Base-by-base conservation (phyloP, 352 stramenopile genomes). In the Phytophthora gonapodyides region DNA sequence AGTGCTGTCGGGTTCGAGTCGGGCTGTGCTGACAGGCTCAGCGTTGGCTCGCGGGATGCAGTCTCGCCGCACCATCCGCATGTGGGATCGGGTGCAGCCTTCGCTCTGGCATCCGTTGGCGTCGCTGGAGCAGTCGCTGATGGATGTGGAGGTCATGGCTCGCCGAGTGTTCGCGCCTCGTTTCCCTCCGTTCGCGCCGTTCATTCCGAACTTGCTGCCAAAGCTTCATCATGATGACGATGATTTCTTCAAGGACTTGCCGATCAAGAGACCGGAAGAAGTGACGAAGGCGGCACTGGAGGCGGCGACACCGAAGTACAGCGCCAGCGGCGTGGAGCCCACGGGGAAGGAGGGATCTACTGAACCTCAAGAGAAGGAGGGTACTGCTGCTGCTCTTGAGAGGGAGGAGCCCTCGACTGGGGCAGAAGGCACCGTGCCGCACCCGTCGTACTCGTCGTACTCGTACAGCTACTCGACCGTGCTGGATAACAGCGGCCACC, bases 61-160 rank as follows among this genome's bases (percentile, higher is more conserved):
- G 19, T 68, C 69, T 63, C 65, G 67, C 1, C 60, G 57, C 7
- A 59, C 44, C 7, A 47, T 70, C 34, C 63, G 52, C n/a, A 54
- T 73, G 47, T 88, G 76, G 76, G 76, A 88, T 54, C 56, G 61
- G 9, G 78, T 88, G 33, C 67, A 67, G 54, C 72, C 78, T 6
- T 76, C 70, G 8, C 60, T 74, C 7, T 88, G 78, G 78, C 60
- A 84, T 53, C 69, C 76, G 0, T 61, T 82, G 61, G 65, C 78
- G 12, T 82, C 73, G 24, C 38, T 89, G 35, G 82, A 91, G 68
- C 80, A 89, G 53, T 91, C 82, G 15, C 69, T 91, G 34, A 81
- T 87, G 79, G 76, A 89, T 10, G 52, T 82, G 24, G 79, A 88
- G 17, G 36, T 63, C 16, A 69, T 78, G 55, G 53, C 72, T 33